Percentiles rank a stretch among this genome's conserved stretches.
Conservation (phyloP, 2,329 filamentous ascomycete species). For the Hypomyces perniciosus region DNA sequence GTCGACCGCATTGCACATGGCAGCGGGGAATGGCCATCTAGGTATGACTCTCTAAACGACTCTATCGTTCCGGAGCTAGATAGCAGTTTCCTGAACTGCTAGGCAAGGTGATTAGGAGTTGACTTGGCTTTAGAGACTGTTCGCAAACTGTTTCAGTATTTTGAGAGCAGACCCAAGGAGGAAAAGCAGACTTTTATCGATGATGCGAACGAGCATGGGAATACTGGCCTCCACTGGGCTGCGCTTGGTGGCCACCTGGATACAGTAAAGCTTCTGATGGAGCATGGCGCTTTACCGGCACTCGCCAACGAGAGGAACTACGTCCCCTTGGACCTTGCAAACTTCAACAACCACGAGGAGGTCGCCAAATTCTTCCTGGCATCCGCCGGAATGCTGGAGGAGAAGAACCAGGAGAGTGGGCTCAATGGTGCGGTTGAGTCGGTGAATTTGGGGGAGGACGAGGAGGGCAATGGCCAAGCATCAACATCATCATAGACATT, state of each 20-base stretch:
- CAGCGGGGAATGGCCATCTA: slow-evolving; percentile 80
- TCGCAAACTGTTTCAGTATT: slow-evolving; percentile 36
- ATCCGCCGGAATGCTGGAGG: slow-evolving; percentile 43
- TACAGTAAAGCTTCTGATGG: slow-evolving; percentile 70
- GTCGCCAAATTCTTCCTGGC: slow-evolving; percentile 57
- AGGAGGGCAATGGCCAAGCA: slow-evolving; percentile 12
- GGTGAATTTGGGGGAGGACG: slow-evolving; percentile 33
- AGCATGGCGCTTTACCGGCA: slow-evolving; percentile 69
- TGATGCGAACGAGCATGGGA: slow-evolving; percentile 71
- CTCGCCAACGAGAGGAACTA: slow-evolving; percentile 80
- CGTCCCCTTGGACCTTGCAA: slow-evolving; percentile 68
- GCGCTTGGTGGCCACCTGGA: slow-evolving; percentile 81
- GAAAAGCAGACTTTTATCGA: slow-evolving; percentile 54
- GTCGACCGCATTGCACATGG: slow-evolving; percentile 85
- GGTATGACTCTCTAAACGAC: slow-evolving; percentile 43
- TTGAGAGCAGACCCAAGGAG: slow-evolving; percentile 33
- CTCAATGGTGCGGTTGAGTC: slow-evolving; percentile 34
- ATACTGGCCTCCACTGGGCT: slow-evolving; percentile 92
- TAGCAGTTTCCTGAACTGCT: background rate
- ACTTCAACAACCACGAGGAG: slow-evolving; percentile 61
- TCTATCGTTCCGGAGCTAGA: background rate
- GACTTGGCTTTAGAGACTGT: slow-evolving; percentile 37
- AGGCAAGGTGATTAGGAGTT: background rate
- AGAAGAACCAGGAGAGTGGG: slow-evolving; percentile 39
- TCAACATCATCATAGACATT: slow-evolving; percentile 2